These are phyloP conservation scores for Microthyrium microscopicum DNA, from an alignment of 2,329 filamentous ascomycete species.

Conservation along the genomic window DNA sequence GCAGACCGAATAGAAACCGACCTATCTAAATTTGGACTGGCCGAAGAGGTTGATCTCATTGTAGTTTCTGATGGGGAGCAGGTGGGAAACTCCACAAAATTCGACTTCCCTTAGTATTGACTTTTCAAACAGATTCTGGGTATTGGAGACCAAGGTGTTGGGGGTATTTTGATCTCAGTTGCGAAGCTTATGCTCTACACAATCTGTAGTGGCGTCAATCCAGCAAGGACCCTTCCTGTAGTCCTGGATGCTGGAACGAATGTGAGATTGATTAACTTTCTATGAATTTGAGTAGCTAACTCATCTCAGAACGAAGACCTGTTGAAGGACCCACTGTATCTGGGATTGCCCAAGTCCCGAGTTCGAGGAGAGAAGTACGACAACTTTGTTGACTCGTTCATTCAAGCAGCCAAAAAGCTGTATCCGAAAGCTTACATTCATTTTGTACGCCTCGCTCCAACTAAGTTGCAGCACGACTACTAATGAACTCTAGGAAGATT, in stretches of 20 bases:
- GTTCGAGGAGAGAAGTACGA: conserved; percentile 59
- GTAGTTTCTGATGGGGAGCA: conserved; percentile 59
- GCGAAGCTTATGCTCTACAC: conserved; percentile 75
- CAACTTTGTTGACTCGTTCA: conserved; percentile 58
- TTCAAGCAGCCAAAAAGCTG: conserved; percentile 46
- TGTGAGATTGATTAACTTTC: conserved; percentile 17
- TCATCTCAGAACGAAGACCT: conserved; percentile 46
- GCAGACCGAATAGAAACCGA: conserved; percentile 47
- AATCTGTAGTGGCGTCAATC: conserved; percentile 73
- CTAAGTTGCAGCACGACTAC: neutral
- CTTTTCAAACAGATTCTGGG: conserved; percentile 56
- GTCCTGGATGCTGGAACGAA: conserved; percentile 77
- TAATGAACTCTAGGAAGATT: conserved; percentile 42
- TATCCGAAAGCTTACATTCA: conserved; percentile 75
- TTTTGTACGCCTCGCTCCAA: conserved; percentile 30
- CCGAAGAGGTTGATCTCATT: conserved; percentile 73
- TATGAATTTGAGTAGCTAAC: neutral
- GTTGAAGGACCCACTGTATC: conserved; percentile 60
- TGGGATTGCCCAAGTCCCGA: conserved; percentile 53
- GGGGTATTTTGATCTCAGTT: conserved; percentile 67
- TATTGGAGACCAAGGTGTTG: conserved; percentile 78
- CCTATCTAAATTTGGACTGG: conserved; percentile 48
- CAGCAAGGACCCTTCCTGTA: conserved; percentile 60
- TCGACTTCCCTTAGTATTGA: neutral
- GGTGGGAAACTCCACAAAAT: conserved; percentile 13